These are phyloP conservation scores for Piper longum DNA, from an alignment of 164 flowering plant genomes.

Conservation along the genomic window DNA sequence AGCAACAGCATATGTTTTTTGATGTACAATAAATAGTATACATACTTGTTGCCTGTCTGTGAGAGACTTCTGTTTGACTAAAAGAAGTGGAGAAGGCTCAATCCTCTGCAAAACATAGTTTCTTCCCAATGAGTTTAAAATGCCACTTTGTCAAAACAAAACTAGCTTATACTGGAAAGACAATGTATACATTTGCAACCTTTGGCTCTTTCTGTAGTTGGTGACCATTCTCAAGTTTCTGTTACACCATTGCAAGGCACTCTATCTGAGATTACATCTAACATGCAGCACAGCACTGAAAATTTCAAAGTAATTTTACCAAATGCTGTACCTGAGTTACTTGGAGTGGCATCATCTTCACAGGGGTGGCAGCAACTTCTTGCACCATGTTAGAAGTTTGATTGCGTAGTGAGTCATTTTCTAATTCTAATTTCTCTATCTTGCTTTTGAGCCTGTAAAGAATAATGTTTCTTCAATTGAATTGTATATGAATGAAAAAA, in stretches of 20 bases:
- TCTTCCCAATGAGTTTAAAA: not conserved
- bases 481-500: not conserved
- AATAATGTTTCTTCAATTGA: not conserved
- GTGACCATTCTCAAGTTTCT: slow-evolving; percentile 39
- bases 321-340: slow-evolving; percentile 22
- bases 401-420: slow-evolving; percentile 46
- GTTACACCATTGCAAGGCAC: slow-evolving; percentile 10
- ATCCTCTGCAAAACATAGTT: slow-evolving; percentile 26
- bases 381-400: slow-evolving; percentile 24
- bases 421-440: slow-evolving; percentile 43
- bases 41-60: slow-evolving; percentile 68
- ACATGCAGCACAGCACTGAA: not conserved
- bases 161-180: not conserved
- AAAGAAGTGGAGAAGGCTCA: slow-evolving; percentile 13
- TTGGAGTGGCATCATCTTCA: slow-evolving; percentile 11
- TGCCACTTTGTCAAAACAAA: not conserved
- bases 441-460: slow-evolving; percentile 38
- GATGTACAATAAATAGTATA: not conserved
- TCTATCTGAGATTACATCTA: no score
- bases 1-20: not conserved
- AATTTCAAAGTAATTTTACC: not conserved
- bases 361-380: slow-evolving; percentile 17
- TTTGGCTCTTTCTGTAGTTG: slow-evolving; percentile 23
- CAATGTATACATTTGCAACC: slow-evolving; percentile 22
- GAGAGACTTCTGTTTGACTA: slow-evolving; percentile 56